These are phyloP conservation scores for Claviceps paspali DNA, from an alignment of 2,329 filamentous ascomycete genomes.

Conservation along the genomic window DNA sequence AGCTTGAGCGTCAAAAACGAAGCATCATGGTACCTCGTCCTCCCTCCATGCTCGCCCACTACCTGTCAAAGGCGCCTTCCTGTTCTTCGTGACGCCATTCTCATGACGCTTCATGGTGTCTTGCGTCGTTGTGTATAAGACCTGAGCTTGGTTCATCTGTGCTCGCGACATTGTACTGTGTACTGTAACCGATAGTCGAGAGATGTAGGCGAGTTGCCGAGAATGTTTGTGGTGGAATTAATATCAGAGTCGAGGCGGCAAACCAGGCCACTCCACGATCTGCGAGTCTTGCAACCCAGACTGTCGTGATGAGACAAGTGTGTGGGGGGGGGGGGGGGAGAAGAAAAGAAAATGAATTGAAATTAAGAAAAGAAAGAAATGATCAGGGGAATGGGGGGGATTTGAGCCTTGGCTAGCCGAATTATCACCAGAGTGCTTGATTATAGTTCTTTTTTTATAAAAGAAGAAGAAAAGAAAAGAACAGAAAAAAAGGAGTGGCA, in stretches of 20 bases:
- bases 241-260: slow-evolving; percentile 6
- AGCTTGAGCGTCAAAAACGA: not conserved
- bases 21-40: slow-evolving; percentile 49
- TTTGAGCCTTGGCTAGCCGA: not conserved
- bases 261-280: slow-evolving; percentile 11
- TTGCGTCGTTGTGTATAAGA: no score
- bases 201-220: no score
- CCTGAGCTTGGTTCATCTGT: no score
- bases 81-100: slow-evolving; percentile 46
- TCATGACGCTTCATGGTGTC: slow-evolving; percentile 43
- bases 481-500: no score
- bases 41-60: slow-evolving; percentile 74
- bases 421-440: not conserved
- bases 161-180: no score
- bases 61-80: slow-evolving; percentile 54
- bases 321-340: no score
- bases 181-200: no score
- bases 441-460: not conserved
- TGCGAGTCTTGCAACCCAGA: no score
- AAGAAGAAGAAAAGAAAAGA: not conserved
- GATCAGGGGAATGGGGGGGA: not conserved
- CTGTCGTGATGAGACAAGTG: no score
- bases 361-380: no score
- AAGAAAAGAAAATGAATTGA: no score
- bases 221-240: slow-evolving; percentile 1